Conservation (phyloP, 441 rosid genomes). For the Pelargonium fulgidum region DNA sequence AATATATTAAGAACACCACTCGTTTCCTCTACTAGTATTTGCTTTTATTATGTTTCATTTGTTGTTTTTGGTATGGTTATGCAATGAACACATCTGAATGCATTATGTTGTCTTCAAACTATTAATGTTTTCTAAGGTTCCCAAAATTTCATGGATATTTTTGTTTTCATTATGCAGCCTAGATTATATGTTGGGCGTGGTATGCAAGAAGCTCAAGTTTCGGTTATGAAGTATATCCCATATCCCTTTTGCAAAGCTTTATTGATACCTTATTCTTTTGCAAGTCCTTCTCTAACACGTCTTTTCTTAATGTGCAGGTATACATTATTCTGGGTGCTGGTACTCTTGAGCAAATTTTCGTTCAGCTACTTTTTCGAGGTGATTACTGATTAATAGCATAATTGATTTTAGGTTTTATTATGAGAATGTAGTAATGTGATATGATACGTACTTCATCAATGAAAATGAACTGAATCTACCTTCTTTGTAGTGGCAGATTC, state of each 20-base stretch:
- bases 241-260: conserved; percentile 22
- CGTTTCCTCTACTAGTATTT: not conserved
- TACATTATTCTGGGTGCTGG: conserved; percentile 83
- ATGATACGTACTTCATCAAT: not conserved
- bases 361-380: conserved; percentile 97
- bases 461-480: not conserved
- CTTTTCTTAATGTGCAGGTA: conserved; percentile 43
- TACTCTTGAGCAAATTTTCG: conserved; percentile 58
- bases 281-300: conserved; percentile 10
- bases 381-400: conserved; percentile 34
- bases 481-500: not conserved
- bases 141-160: conserved; percentile 11
- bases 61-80: not conserved
- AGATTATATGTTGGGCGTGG: conserved; percentile 86
- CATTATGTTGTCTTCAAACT: not conserved
- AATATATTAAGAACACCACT: not conserved
- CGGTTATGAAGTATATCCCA: conserved; percentile 66
- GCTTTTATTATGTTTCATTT: not conserved
- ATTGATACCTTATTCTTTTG: conserved; percentile 11
- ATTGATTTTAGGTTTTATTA: conserved; percentile 7
- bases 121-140: not conserved
- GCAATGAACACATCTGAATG: not conserved
- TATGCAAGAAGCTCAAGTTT: conserved; percentile 93
- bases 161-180: conserved; percentile 51
- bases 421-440: not conserved